A percentile compares a stretch with the other conserved stretches of the same genome.
These are phyloP conservation scores for Claviceps sp. DNA, from an alignment of 2,329 filamentous ascomycete species.

Conservation along the genomic window DNA sequence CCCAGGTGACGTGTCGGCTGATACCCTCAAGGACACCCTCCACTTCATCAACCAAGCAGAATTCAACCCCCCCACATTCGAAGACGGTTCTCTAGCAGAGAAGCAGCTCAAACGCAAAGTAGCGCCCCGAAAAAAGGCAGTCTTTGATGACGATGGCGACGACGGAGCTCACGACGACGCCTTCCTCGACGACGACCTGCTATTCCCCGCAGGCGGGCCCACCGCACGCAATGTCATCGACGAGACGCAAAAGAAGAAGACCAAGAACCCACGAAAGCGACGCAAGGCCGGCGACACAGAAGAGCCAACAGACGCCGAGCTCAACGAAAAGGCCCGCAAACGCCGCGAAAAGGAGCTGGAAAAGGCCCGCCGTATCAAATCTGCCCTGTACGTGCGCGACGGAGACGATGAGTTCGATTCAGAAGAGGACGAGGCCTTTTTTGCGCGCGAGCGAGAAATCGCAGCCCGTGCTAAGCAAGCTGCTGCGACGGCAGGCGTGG, in stretches of 20 bases:
- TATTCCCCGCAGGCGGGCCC: conserved; percentile 59
- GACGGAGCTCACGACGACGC: conserved; percentile 10
- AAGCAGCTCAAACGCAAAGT: conserved; percentile 66
- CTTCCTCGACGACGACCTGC: conserved; percentile 33
- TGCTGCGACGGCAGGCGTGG: conserved; percentile 13
- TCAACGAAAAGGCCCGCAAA: conserved; percentile 48
- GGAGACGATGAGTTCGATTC: conserved; percentile 84
- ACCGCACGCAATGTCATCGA: conserved; percentile 41
- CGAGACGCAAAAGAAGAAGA: conserved; percentile 40
- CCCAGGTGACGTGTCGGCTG: conserved; percentile 49
- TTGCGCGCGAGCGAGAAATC: conserved; percentile 51
- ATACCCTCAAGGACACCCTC: conserved; percentile 54
- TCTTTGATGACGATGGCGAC: conserved; percentile 60
- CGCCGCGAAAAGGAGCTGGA: conserved; percentile 59
- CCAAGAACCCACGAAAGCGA: conserved; percentile 29
- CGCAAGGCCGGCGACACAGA: conserved; percentile 34
- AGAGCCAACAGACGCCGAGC: conserved; percentile 45
- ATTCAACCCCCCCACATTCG: conserved; percentile 63
- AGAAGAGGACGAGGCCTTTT: conserved; percentile 59
- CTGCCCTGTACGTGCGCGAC: conserved; percentile 63
- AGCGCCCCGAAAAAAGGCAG: conserved; percentile 38
- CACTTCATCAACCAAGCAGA: conserved; percentile 65
- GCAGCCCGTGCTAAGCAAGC: conserved; percentile 37
- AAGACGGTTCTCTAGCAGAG: conserved; percentile 60
- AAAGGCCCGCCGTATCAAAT: conserved; percentile 71